Evolutionary conservation across 768 basidiomycete species (phyloP), one percentile per base, ranked within the genome.

Genomic region (Suillus subaureus): DNA sequence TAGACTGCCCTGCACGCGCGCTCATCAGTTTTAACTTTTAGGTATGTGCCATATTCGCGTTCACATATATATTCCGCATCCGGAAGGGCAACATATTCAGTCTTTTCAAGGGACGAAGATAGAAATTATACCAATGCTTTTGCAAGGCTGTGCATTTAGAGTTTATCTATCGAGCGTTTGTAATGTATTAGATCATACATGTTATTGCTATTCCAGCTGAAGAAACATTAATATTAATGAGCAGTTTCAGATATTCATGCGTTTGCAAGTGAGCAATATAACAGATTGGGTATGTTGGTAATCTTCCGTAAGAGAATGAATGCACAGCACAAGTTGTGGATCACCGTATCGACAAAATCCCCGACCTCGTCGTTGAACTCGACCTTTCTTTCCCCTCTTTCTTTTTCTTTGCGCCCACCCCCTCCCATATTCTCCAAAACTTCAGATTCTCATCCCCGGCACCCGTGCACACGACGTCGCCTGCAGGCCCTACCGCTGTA

Each of bases 361-460:
- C 80, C 51, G 62, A 69, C 71, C 67, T 62, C 70, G 69, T 64
- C 69, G 69, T 64, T 68, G 69, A 56, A 61, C 67, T 56, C 33
- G 68, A 64, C 66, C 74, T 77, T 49, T 81, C 79, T 51, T 82
- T 82, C 65, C 54, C 65, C 40, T 66, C 67, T 70, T 76, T 76
- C 65, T 72, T 72, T 45, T 77, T 76, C 71, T 80, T 83, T 52
- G 47, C 43, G 68, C 78, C 80, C 11, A 79, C 82, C 49, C 83
- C 76, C 58, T 93, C 92, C 92, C 92, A 93, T 45, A 94, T 84
- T 65, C 88, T 87, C 96, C 96, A 97, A 79, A 97, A 97, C 82
- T 98, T 99, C 71, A 99, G 81, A 72, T 96, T 96, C 82, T 99
- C 97, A 73, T 99, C 97, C 0, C 92, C 92, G 1, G 94, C 94